Conservation (phyloP, 257 asterid species). For the Parsonsia alboflavescens region DNA sequence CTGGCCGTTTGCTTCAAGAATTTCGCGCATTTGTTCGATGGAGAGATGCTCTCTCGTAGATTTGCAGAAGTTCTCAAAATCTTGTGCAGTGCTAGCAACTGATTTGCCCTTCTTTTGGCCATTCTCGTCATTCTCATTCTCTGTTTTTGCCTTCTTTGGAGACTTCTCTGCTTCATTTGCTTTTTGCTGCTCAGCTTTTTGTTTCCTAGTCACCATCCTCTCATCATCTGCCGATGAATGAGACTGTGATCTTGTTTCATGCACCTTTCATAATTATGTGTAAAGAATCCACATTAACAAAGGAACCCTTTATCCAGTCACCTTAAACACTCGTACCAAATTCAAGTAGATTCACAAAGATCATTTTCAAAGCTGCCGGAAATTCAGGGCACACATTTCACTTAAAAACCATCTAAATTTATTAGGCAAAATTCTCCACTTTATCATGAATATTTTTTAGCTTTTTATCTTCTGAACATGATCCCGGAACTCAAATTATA, state of each 20-base stretch:
- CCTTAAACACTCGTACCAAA: too few species aligned
- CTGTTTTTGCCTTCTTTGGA: slow-evolving; percentile 52
- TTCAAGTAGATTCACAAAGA: too few species aligned
- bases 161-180: slow-evolving; percentile 37
- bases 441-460: not conserved
- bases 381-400: too few species aligned
- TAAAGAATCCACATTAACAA: not conserved
- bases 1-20: slow-evolving; percentile 66
- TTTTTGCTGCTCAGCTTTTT: slow-evolving; percentile 53
- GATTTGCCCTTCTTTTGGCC: slow-evolving; percentile 31
- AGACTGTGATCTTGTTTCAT: slow-evolving; percentile 49
- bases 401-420: not conserved
- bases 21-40: slow-evolving; percentile 63
- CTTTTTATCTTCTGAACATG: too few species aligned
- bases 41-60: slow-evolving; percentile 58
- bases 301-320: too few species aligned
- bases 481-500: too few species aligned
- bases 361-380: not conserved
- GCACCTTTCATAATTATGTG: slow-evolving; percentile 32
- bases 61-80: slow-evolving; percentile 61
- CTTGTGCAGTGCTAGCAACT: slow-evolving; percentile 34
- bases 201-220: slow-evolving; percentile 59
- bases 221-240: slow-evolving; percentile 50
- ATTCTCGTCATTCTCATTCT: slow-evolving; percentile 21
- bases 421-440: not conserved